Percentiles rank a stretch among this genome's conserved stretches.
Evolutionary conservation across 768 basidiomycete genomes (phyloP).

Genomic region (Mycena chlorophos): DNA sequence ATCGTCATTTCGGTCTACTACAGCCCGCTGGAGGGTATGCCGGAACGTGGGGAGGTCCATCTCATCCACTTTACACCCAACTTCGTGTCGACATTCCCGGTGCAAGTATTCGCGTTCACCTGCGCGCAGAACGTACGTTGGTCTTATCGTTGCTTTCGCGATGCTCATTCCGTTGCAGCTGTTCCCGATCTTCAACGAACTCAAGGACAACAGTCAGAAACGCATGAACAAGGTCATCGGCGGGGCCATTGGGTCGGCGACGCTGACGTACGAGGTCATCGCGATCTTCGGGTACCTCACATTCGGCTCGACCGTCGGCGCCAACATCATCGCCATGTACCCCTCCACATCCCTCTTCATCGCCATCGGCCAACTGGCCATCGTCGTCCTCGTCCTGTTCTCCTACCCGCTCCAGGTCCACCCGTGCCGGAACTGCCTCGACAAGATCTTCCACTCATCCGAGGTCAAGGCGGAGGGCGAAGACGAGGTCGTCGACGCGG

Average conservation of each 20-base stretch:
- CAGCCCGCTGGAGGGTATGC: slow-evolving; percentile 65
- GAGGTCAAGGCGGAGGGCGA: slow-evolving; percentile 41
- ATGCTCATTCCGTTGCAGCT: no score
- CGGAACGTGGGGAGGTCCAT: slow-evolving; percentile 63
- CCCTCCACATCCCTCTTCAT: slow-evolving; percentile 88
- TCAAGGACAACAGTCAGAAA: slow-evolving; percentile 73
- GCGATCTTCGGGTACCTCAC: slow-evolving; percentile 89
- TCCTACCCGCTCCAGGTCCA: slow-evolving; percentile 95
- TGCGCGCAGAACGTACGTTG: slow-evolving; percentile 94
- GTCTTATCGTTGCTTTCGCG: no score
- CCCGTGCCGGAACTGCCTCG: slow-evolving; percentile 88
- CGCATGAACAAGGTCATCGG: slow-evolving; percentile 89
- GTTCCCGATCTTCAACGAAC: slow-evolving; percentile 93
- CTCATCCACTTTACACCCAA: slow-evolving; percentile 72
- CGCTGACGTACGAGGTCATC: slow-evolving; percentile 84
- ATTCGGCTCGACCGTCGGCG: slow-evolving; percentile 85
- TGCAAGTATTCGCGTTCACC: slow-evolving; percentile 91
- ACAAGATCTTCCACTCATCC: slow-evolving; percentile 75
- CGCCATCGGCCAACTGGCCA: slow-evolving; percentile 89
- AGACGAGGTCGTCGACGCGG: slow-evolving; percentile 48
- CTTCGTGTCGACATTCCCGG: slow-evolving; percentile 85
- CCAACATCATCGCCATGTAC: slow-evolving; percentile 95
- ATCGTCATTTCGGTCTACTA: slow-evolving; percentile 84
- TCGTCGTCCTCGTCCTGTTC: slow-evolving; percentile 85
- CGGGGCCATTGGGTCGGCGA: slow-evolving; percentile 81